phyloP scores from a whole-genome alignment of 2,329 filamentous ascomycete genomes.

The Arachnopeziza araneosa region DNA sequence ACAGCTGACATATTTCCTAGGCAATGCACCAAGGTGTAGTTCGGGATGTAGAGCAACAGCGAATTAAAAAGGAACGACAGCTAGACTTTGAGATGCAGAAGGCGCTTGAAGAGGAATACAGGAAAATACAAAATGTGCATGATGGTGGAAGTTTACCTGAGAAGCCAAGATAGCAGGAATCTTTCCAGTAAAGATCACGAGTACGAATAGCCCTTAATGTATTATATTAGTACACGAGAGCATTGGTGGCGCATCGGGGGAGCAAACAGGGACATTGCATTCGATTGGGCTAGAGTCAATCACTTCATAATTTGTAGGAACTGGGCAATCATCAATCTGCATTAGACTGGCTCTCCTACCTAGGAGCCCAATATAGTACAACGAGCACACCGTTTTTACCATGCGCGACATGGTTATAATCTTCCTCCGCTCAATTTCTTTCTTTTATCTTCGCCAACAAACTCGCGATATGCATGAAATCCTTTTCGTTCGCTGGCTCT shows the following conservation, averaged over 20 bases:
- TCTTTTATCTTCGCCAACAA: slow-evolving; percentile 1
- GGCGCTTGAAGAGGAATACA: slow-evolving; percentile 80
- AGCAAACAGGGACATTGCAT: neutral
- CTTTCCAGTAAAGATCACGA: neutral
- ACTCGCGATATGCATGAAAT: neutral
- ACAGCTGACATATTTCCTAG: slow-evolving; percentile 38
- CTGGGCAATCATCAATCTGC: slow-evolving; percentile 5
- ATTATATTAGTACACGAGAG: slow-evolving; percentile 3
- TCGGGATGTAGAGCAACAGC: slow-evolving; percentile 90
- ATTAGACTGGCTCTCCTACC: slow-evolving; percentile 1
- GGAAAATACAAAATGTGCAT: slow-evolving; percentile 76
- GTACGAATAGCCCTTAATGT: neutral
- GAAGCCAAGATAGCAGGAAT: slow-evolving; percentile 8
- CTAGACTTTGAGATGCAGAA: slow-evolving; percentile 92
- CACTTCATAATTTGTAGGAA: neutral
- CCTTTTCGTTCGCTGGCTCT: slow-evolving; percentile 9
- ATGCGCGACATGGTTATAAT: neutral
- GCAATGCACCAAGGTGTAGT: slow-evolving; percentile 95
- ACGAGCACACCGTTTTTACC: neutral
- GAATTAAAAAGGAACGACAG: slow-evolving; percentile 82
- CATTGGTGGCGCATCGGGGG: neutral
- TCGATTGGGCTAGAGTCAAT: neutral
- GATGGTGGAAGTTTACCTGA: slow-evolving; percentile 33
- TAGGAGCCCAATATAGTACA: slow-evolving; percentile 16
- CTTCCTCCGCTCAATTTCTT: neutral